phyloP scores from a whole-genome alignment of 805 yeast genomes.

The Zygoascus biomembranicola region DNA sequence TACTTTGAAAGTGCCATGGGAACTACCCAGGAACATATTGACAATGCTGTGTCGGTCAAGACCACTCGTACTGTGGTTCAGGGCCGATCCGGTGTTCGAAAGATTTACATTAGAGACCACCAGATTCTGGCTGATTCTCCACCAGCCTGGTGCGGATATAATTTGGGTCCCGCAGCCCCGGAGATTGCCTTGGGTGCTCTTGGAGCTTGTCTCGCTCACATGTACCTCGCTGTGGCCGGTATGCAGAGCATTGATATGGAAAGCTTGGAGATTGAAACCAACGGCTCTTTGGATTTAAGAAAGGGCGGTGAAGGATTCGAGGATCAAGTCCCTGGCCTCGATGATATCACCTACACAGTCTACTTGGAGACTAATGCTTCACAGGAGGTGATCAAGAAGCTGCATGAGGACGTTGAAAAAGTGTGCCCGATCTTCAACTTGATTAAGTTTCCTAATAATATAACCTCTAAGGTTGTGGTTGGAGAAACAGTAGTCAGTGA shows the following conservation, averaged over 20 bases:
- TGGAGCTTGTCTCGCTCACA: conserved; percentile 9
- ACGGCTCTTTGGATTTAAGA: conserved; percentile 5
- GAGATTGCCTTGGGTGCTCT: conserved; percentile 7
- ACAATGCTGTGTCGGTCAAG: neutral
- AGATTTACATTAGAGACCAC: conserved; percentile 5
- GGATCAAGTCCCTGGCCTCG: conserved; percentile 6
- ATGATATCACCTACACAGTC: conserved; percentile 9
- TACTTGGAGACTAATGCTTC: neutral
- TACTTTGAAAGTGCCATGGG: conserved; percentile 5
- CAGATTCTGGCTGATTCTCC: conserved; percentile 8
- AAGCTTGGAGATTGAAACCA: conserved; percentile 4
- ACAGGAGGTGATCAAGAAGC: neutral
- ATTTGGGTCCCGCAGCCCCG: conserved; percentile 8
- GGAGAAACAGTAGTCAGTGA: neutral
- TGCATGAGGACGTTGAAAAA: conserved; percentile 6
- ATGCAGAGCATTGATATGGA: conserved; percentile 2
- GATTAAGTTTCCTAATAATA: conserved; percentile 24
- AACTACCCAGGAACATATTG: conserved; percentile 4
- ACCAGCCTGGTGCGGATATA: conserved; percentile 8
- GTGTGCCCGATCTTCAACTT: conserved; percentile 35
- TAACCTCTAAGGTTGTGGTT: conserved; percentile 20
- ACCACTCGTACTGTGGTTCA: conserved; percentile 3
- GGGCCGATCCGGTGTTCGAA: conserved; percentile 7
- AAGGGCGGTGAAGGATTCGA: conserved; percentile 9
- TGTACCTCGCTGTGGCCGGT: conserved; percentile 9